Percentiles rank a stretch among this genome's conserved stretches.
Conservation (phyloP, 2,329 filamentous ascomycete genomes). For the Septoria petroselini region DNA sequence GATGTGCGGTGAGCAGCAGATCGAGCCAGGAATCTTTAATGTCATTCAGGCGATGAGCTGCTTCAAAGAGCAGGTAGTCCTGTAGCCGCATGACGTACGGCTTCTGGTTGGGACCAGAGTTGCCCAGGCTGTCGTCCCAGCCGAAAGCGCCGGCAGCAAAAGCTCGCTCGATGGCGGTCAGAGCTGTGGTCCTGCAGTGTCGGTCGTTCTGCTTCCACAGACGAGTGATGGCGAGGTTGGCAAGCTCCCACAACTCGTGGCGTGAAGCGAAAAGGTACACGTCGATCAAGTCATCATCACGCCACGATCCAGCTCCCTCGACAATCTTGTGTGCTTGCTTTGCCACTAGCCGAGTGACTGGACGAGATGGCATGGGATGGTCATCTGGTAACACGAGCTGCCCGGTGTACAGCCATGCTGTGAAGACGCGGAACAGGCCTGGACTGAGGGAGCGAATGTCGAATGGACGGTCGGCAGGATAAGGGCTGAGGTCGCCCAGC, state of each 20-base stretch:
- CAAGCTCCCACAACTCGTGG: slow-evolving; percentile 12
- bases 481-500: slow-evolving; percentile 8
- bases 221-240: slow-evolving; percentile 11
- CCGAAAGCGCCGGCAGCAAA: slow-evolving; percentile 5
- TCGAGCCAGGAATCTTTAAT: slow-evolving; percentile 11
- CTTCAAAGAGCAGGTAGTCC: slow-evolving; percentile 10
- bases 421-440: slow-evolving; percentile 3
- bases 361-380: not conserved
- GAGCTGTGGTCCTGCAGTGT: slow-evolving; percentile 8
- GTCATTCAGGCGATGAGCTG: slow-evolving; percentile 3
- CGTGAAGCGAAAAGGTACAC: slow-evolving; percentile 10
- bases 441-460: slow-evolving; percentile 1
- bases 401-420: slow-evolving; percentile 6
- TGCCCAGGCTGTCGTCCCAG: slow-evolving; percentile 9
- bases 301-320: slow-evolving; percentile 2
- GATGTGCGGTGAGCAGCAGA: slow-evolving; percentile 7
- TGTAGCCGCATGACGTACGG: slow-evolving; percentile 13
- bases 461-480: not conserved
- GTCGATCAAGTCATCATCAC: slow-evolving; percentile 12
- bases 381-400: slow-evolving; percentile 4
- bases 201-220: slow-evolving; percentile 10
- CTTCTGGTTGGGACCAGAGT: slow-evolving; percentile 6
- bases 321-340: slow-evolving; percentile 8
- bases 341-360: slow-evolving; percentile 2
- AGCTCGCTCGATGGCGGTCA: slow-evolving; percentile 2